Evolutionary conservation across 345 rosid species (phyloP), one percentile per base, ranked within the genome.

Genomic region (Hypericum perforatum): DNA sequence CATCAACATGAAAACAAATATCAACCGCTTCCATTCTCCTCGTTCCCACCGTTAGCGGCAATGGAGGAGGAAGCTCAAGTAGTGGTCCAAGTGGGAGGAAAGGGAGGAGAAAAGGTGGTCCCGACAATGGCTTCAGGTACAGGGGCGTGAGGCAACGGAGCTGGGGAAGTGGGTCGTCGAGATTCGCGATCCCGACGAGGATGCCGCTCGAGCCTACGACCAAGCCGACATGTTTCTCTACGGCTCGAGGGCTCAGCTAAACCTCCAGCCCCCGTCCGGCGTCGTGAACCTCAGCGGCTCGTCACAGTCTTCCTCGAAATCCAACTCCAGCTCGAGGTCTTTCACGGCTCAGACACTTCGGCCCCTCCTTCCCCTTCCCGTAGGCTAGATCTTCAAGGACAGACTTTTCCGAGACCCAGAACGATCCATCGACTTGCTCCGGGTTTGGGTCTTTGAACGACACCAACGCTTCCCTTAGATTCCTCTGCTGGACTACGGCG

Each of bases 351-450:
- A 76, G 56, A 80, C 76, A 43, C 84, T 90, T 39, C 80, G 97
- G 40, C 97, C 95, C n/a, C 67, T 90, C 55, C 95, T 90, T 39
- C 97, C 95, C 48, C 89, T 94, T 1, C 97, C 97, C 1, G 57
- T 90, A 0, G 76, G 70, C 13, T 29, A 92, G 83, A 15, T 83
- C 95, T 16, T 73, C 66, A 16, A 83, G 77, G 1, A 85, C 94
- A 13, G 83, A 43, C 3, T 49, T n/a, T 64, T 81, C 90, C 11
- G 77, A 43, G 38, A 87, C 72, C 3, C 68, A 78, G 39, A 87
- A 70, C 58, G 87, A 72, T 9, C 39, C 53, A 14, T 82, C 62
- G 43, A 87, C 77, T 8, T 63, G 72, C 3, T 11, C 68, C 10
- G 74, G 43, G 48, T 57, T 59, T 5, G 29, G 41, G 8, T 11